Base-by-base conservation (phyloP, 2,329 filamentous ascomycete species). In the Lomentospora prolificans region DNA sequence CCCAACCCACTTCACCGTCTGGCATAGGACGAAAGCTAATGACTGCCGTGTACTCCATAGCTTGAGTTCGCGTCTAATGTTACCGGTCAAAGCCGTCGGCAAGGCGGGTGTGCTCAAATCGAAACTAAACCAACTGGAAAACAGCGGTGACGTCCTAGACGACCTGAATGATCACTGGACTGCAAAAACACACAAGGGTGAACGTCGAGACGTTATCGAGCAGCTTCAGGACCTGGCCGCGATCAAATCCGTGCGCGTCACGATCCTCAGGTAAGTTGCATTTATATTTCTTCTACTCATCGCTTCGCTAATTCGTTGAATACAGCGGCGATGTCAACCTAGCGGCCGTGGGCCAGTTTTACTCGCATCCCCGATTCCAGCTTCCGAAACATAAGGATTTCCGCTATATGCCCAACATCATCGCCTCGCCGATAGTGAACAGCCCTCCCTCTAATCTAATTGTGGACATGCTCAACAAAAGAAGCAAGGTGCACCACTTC, bases 151-250 rank as follows among this genome's bases (percentile, higher is more conserved):
- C 69, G 88, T 97, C 12, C 75, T 95, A 27, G 91, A 96, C 66
- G 90, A 95, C 63, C 73, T 96, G 8, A 92, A 96, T 66, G 94
- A 97, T 68, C 92, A 99, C 67, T 99, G 94, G 94, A 96, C 92
- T 1, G 89, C 92, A 36, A 95, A 90, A 66, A 89, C 90, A 65
- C 91, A 97, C 73, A 99, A 97, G 67, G 78, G 83, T 25, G 94
- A 99, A 70, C 84, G 94, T 53, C 89, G 85, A 59, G 86, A 89
- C 69, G 78, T 97, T 59, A 82, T 99, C 41, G 87, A 94, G 66
- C 90, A 96, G 64, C 75, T 99, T 25, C 95, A 99, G 69, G 90
- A 96, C 64, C 77, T 99, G 58, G 91, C 95, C 7, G 90, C 89
- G 22, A 90, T 94, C 67, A 95, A 95, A 68, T 96, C 90, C 12